phyloP scores from a whole-genome alignment of 176 grass and related monocot species.

The Avena atlantica region DNA sequence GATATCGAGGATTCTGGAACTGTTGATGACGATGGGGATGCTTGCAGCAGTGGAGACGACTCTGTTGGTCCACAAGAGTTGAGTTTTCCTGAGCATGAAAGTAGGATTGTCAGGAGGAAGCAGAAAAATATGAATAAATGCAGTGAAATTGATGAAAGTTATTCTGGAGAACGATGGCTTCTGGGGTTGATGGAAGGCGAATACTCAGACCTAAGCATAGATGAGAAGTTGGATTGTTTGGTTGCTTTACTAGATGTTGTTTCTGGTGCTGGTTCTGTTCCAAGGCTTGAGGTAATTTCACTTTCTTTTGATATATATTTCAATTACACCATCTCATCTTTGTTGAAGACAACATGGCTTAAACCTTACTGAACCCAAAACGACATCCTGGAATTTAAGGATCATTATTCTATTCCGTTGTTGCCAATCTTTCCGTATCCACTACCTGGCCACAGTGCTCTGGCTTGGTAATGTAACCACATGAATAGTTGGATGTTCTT shows the following conservation, averaged over 20 bases:
- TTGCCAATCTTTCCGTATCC: neutral
- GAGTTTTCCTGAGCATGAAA: slow-evolving; percentile 50
- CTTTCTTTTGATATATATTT: slow-evolving; percentile 6
- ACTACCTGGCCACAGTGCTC: neutral
- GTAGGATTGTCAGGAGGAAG: slow-evolving; percentile 52
- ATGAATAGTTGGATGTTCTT: slow-evolving; percentile 8
- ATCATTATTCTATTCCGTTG: slow-evolving; percentile 7
- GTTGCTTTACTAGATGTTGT: slow-evolving; percentile 86
- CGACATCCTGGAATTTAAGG: neutral
- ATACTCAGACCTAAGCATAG: slow-evolving; percentile 87
- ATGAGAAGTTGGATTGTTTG: slow-evolving; percentile 94
- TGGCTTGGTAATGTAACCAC: slow-evolving; percentile 31
- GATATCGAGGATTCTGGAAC: slow-evolving; percentile 87
- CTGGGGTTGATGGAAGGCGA: slow-evolving; percentile 97
- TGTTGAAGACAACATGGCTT: slow-evolving; percentile 19
- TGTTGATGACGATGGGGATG: slow-evolving; percentile 64
- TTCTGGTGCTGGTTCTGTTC: slow-evolving; percentile 72
- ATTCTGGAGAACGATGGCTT: slow-evolving; percentile 81
- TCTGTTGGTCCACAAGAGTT: slow-evolving; percentile 58
- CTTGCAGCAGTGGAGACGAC: slow-evolving; percentile 68
- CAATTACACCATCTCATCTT: slow-evolving; percentile 17
- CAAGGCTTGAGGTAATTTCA: slow-evolving; percentile 77
- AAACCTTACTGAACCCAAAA: slow-evolving; percentile 19
- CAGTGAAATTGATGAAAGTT: slow-evolving; percentile 98
- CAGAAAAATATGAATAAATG: slow-evolving; percentile 64